Evolutionary conservation across 345 rosid species (phyloP), one percentile per base, ranked within the genome.

Genomic region (Camelina neglecta): DNA sequence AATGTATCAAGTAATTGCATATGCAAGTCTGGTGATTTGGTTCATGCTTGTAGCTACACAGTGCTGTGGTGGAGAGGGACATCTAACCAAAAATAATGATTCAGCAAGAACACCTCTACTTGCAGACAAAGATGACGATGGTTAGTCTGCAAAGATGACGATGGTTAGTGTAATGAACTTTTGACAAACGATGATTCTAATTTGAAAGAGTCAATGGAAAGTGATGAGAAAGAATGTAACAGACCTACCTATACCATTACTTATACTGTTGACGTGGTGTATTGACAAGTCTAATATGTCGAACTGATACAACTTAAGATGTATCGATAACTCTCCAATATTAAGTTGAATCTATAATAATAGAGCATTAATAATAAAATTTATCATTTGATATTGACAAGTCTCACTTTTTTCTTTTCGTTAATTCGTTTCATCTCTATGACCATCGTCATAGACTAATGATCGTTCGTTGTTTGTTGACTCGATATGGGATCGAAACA

Each of bases 141-240:
- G 80, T 79, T 94, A 96, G 26, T 93, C n/a, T n/a, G n/a, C 70
- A 92, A 88, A 82, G 92, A 87, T 41, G 96, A 92, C 31, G 87
- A 90, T 76, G 80, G 80, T 79, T 94, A 96, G 26, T 93, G 93
- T 50, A 85, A 81, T 75, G 97, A 87, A 65, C 84, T 95, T 29
- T 69, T 60, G 29, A 84, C 79, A 63, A 89, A 85, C 57, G 93
- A 89, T 67, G 85, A 73, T 39, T 74, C 54, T 12, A 90, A 86
- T 74, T 75, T 82, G 59, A 93, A 92, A 80, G 85, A 84, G 7
- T 42, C 84, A 15, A 2, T 20, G 6, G 60, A 33, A 64, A 68
- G 59, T 70, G 96, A 2, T 23, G 24, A 23, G 24, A 2, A 23
- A 23, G 24, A 1, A 24, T 24, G 26, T 24, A 24, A 24, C 26